These are phyloP conservation scores for Beauveria sp. DNA, from an alignment of 2,329 filamentous ascomycete species.

Conservation along the genomic window DNA sequence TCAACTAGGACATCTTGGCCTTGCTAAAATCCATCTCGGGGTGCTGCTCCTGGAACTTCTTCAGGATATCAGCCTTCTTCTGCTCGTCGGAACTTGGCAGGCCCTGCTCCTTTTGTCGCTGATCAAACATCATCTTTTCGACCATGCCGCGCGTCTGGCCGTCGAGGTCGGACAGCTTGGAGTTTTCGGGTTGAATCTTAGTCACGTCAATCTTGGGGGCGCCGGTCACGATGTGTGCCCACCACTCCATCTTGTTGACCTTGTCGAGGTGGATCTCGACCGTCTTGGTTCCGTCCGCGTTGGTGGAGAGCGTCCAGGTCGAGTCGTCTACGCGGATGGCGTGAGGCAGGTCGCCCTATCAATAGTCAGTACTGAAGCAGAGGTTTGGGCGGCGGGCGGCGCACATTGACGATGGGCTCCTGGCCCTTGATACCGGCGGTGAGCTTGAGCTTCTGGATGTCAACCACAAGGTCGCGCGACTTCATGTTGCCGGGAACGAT, in stretches of 20 bases:
- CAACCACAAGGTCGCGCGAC: slow-evolving; percentile 73
- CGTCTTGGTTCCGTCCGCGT: slow-evolving; percentile 57
- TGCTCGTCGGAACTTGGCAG: slow-evolving; percentile 87
- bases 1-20: slow-evolving; percentile 52
- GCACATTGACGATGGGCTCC: slow-evolving; percentile 72
- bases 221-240: slow-evolving; percentile 79
- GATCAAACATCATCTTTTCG: slow-evolving; percentile 99
- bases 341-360: slow-evolving; percentile 79
- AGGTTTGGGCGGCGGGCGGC: slow-evolving; percentile 16
- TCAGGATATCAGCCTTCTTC: slow-evolving; percentile 87
- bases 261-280: slow-evolving; percentile 90
- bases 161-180: slow-evolving; percentile 84
- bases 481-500: slow-evolving; percentile 76
- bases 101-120: slow-evolving; percentile 91
- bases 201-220: slow-evolving; percentile 91
- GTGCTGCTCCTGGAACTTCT: slow-evolving; percentile 81
- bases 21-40: slow-evolving; percentile 68
- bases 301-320: slow-evolving; percentile 82
- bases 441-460: slow-evolving; percentile 71
- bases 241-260: slow-evolving; percentile 96
- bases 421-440: slow-evolving; percentile 83
- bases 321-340: slow-evolving; percentile 76
- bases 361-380: slow-evolving; percentile 2
- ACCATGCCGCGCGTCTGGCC: slow-evolving; percentile 95
- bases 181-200: slow-evolving; percentile 91